These are phyloP conservation scores for Schwanniomyces vanrijiae DNA, from an alignment of 805 yeast species.

Conservation along the genomic window DNA sequence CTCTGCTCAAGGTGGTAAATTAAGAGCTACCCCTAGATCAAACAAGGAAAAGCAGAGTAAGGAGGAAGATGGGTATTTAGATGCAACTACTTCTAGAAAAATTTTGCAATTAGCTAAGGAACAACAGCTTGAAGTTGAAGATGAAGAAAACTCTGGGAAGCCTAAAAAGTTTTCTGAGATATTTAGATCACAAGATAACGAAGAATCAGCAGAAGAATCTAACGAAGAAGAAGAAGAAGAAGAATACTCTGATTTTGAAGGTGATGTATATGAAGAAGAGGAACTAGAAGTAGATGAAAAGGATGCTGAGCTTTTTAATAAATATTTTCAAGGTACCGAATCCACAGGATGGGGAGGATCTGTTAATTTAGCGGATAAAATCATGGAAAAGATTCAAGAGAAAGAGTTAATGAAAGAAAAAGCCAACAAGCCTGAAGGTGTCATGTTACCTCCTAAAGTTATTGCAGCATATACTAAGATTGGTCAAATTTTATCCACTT, in stretches of 20 bases:
- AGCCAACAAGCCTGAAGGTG: constrained; percentile 61
- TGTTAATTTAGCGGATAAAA: constrained; percentile 85
- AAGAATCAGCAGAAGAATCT: constrained; percentile 31
- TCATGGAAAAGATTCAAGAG: constrained; percentile 84
- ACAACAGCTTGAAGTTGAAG: constrained; percentile 86
- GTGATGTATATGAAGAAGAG: constrained; percentile 51
- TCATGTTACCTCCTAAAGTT: constrained; percentile 91
- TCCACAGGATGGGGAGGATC: constrained; percentile 37
- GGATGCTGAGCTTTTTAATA: constrained; percentile 82
- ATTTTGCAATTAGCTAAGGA: constrained; percentile 87
- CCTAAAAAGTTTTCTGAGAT: constrained; percentile 21
- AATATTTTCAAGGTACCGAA: constrained; percentile 50
- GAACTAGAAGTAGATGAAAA: constrained; percentile 71
- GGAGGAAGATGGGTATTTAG: constrained; percentile 65
- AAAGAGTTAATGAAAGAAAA: constrained; percentile 47
- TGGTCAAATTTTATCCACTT: constrained; percentile 81
- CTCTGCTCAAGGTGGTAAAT: constrained; percentile 69
- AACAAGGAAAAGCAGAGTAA: constrained; percentile 31
- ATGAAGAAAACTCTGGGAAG: constrained; percentile 40
- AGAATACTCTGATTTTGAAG: constrained; percentile 57
- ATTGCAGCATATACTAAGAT: constrained; percentile 92
- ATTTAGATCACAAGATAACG: constrained; percentile 15
- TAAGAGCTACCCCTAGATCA: constrained; percentile 46
- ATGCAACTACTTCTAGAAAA: constrained; percentile 79
- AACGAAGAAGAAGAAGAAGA: constrained; percentile 49